Evolutionary conservation across 805 yeast species (phyloP), one percentile per base, ranked within the genome.

Genomic region (Starmerella bombi): DNA sequence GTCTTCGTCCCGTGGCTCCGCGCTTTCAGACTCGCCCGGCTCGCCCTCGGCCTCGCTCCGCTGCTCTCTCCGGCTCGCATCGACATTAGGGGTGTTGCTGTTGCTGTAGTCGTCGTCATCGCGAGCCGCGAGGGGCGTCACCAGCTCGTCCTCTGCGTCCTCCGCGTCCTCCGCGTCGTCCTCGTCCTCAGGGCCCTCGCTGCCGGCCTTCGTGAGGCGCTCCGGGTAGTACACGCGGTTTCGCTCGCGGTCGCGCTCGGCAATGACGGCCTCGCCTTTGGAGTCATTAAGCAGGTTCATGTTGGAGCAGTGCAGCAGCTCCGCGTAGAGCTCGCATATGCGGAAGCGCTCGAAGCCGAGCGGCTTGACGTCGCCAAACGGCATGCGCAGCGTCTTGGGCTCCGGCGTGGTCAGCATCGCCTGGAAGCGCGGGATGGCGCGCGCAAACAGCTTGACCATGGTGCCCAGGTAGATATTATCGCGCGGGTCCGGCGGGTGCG

Each of bases 401-500:
- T 54, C 58, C n/a, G 52, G 47, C 23, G 59, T 44, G 50, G 64
- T 65, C 50, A 86, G 66, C 61, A 85, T 69, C 16, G 63, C 67
- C 34, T 79, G 73, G 56, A 88, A 83, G 27, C 70, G 60, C 3
- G 80, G 78, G 53, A 91, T 74, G 40, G 77, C 71, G 36, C 75
- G 74, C 0, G 94, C 74, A 58, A 91, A 85, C 12, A 81, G 69
- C 43, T 69, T 71, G 27, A 91, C 77, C 66, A 91, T 66, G 30
- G 82, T 78, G 2, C 98, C 98, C 41, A 91, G 63, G 56, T 83
- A 91, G 21, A 91, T 80, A 3, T 96, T 94, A 59, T 91, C 98
- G 45, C 96, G 69, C 30, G 88, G 75, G 14, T 78, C 76, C 6
- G 98, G 97, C 5, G 96, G 96, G 53, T 86, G 91, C 19, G 86